A percentile compares a stretch with the other conserved stretches of the same genome.
Evolutionary conservation across 257 asterid genomes (phyloP).

Genomic region (Ilex aquifolium): DNA sequence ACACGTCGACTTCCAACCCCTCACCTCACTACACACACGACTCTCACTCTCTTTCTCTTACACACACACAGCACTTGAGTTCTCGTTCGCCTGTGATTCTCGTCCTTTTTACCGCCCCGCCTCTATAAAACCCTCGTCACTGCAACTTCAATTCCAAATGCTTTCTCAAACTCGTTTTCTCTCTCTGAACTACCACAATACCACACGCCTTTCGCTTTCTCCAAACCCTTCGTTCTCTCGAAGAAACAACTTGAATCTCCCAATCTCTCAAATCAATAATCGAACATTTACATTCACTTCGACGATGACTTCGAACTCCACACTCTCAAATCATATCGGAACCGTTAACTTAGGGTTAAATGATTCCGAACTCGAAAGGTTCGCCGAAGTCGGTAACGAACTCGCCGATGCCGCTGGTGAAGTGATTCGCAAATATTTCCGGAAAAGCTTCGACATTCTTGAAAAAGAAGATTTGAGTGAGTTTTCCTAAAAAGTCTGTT

Average conservation of each 20-base stretch:
- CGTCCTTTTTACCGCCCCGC: constrained; percentile 19
- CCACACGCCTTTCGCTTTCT: constrained; percentile 16
- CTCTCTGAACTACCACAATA: constrained; percentile 28
- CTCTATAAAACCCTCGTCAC: constrained; percentile 24
- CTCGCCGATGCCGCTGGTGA: constrained; percentile 90
- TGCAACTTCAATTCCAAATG: constrained; percentile 37
- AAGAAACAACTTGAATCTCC: not conserved
- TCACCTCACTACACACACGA: not conserved
- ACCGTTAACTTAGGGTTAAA: constrained; percentile 28
- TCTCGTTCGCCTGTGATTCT: not conserved
- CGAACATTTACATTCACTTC: constrained; percentile 1
- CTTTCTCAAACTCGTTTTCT: constrained; percentile 33
- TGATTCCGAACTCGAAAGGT: constrained; percentile 50
- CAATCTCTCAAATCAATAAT: not conserved
- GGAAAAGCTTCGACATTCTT: constrained; percentile 68
- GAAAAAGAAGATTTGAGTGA: constrained; percentile 78
- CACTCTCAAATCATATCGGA: constrained; percentile 20
- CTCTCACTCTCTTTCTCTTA: not conserved
- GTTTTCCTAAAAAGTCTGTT: constrained; percentile 11
- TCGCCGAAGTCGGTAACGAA: constrained; percentile 52
- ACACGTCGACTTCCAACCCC: not conserved
- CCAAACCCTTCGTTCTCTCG: constrained; percentile 16
- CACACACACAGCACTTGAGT: not conserved
- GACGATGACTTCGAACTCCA: constrained; percentile 16
- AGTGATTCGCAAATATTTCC: constrained; percentile 76